Percentiles rank a stretch among this genome's conserved stretches.
These are phyloP conservation scores for Coniella vitis DNA, from an alignment of 2,329 filamentous ascomycete genomes.

Conservation along the genomic window DNA sequence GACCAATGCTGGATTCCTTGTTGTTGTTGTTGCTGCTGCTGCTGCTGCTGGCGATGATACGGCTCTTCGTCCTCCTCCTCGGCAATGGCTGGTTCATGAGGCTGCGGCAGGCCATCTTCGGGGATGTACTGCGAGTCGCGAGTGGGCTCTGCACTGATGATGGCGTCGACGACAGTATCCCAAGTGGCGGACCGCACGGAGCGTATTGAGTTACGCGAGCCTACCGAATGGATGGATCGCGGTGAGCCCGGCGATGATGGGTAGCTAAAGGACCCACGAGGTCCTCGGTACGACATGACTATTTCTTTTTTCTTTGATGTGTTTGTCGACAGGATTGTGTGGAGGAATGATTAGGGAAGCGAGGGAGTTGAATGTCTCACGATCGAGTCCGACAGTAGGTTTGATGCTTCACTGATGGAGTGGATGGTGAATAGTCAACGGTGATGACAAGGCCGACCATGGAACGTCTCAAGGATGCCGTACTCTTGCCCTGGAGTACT, in stretches of 20 bases:
- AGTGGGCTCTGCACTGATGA: constrained; percentile 2
- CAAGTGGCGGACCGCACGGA: constrained; percentile 2
- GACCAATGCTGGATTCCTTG: not conserved
- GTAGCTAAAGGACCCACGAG: constrained; percentile 1
- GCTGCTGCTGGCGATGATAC: not conserved
- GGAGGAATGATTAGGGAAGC: not conserved
- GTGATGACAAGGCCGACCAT: not conserved
- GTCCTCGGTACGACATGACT: constrained; percentile 5
- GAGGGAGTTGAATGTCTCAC: too few relatives aligned
- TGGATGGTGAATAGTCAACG: too few relatives aligned
- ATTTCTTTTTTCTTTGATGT: not conserved
- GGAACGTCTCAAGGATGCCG: not conserved
- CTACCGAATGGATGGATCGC: not conserved
- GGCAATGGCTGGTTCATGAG: not conserved
- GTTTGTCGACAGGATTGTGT: too few relatives aligned
- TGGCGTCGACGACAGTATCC: constrained; percentile 6
- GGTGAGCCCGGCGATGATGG: not conserved
- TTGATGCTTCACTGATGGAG: too few relatives aligned
- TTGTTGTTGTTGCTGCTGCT: not conserved
- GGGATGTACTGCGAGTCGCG: not conserved
- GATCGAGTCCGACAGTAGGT: too few relatives aligned
- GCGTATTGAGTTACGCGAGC: constrained; percentile 1
- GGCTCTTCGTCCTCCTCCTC: constrained; percentile 1
- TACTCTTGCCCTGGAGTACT: not conserved
- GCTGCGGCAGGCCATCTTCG: not conserved